Base-by-base conservation (phyloP, 1,284 basidiomycete species). In the Termitomyces sp. region DNA sequence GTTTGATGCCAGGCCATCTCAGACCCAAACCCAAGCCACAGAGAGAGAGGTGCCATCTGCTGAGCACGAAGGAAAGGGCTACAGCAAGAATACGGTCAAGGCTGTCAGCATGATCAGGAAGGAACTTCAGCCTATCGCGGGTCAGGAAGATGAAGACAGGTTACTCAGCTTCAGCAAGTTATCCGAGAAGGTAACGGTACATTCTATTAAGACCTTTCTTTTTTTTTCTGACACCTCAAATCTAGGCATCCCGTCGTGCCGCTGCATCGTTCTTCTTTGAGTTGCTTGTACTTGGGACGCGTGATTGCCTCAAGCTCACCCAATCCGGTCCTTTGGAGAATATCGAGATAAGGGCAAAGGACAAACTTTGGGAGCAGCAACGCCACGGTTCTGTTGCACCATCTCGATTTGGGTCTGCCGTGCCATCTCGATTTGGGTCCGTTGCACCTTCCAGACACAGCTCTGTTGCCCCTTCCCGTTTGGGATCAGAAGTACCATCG, bases 261-360 rank as follows among this genome's bases (percentile, higher is more conserved):
- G 94, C 95, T 0, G 85, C 94, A 0, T 86, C 92, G 1, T 98
- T 99, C 80, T 99, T 99, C 80, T 99, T 98, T 67, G 96, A 99
- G 72, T 73, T 98, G 51, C 86, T 99, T 30, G 92, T 98, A 3
- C 83, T 99, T 1, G 89, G 92, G 8, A 98, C 95, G 0, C 86
- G 92, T 42, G 94, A 98, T 68, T 92, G 90, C 65, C 76, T 99
- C 62, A 84, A 86, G 62, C 72, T 98, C 46, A 73, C 83, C 15
- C 96, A 99, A 70, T 65, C 72, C 19, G 74, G 73, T 8, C 74
- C 90, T 0, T 98, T 93, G 65, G 90, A 87, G 59, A 92, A 95
- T 68, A 96, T 99, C 59, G 81, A 90, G 64, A 79, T 98, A 40
- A 73, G 78, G 6, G 87, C 86, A 33, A 98, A 94, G 74, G 82